phyloP scores from a whole-genome alignment of 805 yeast species.

The Saturnispora gosingensis region DNA sequence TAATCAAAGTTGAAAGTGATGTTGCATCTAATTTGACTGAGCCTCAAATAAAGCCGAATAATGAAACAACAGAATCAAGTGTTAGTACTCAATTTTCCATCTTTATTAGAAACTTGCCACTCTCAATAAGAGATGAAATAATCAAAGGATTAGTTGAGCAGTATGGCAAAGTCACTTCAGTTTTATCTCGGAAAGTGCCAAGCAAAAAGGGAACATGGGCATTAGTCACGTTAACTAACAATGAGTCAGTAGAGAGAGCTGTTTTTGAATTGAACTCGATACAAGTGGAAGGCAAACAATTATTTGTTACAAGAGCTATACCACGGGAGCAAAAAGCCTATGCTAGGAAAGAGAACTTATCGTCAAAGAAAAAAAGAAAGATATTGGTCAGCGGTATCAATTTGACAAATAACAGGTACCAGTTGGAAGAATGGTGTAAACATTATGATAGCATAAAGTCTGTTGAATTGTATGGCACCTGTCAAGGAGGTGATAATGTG shows the following conservation, averaged over 20 bases:
- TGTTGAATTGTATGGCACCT: slow-evolving; percentile 21
- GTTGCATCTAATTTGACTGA: not conserved
- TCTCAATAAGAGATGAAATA: slow-evolving; percentile 18
- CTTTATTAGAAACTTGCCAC: slow-evolving; percentile 26
- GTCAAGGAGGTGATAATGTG: slow-evolving; percentile 5
- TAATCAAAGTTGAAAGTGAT: not conserved
- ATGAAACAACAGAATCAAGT: not conserved
- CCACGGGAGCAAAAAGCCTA: slow-evolving; percentile 27
- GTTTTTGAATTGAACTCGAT: slow-evolving; percentile 21
- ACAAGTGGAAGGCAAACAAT: slow-evolving; percentile 22
- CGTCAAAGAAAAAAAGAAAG: slow-evolving; percentile 19
- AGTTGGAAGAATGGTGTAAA: slow-evolving; percentile 22
- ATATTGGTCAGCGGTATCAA: slow-evolving; percentile 22
- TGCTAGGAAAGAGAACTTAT: slow-evolving; percentile 13
- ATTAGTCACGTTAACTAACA: slow-evolving; percentile 22
- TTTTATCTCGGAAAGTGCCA: slow-evolving; percentile 22
- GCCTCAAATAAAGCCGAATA: not conserved
- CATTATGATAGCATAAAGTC: slow-evolving; percentile 20
- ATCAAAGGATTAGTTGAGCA: slow-evolving; percentile 23
- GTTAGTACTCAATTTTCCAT: slow-evolving; percentile 22
- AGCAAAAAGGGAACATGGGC: slow-evolving; percentile 27
- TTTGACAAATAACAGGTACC: slow-evolving; percentile 14
- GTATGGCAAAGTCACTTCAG: slow-evolving; percentile 23
- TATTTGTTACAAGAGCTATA: slow-evolving; percentile 27
- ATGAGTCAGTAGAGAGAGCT: slow-evolving; percentile 20